Conservation (phyloP, 257 asterid species). For the Nicotiana attenuata region DNA sequence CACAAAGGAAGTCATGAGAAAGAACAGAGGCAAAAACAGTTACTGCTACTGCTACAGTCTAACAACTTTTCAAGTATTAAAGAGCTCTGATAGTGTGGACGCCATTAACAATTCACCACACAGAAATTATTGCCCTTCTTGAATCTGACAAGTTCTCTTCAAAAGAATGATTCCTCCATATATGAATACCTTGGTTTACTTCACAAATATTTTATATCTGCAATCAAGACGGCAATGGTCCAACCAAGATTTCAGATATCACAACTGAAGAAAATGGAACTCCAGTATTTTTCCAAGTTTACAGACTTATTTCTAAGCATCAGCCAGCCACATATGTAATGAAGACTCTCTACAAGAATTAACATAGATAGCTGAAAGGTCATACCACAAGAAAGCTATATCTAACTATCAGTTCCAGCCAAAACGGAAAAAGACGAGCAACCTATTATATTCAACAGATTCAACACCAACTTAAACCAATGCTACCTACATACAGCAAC, state of each 20-base stretch:
- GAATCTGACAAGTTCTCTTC: not conserved
- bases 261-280: not conserved
- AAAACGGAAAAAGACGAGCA: not conserved
- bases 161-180: not conserved
- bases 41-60: not conserved
- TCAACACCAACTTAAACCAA: not conserved
- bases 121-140: not conserved
- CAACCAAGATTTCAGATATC: not conserved
- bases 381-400: not conserved
- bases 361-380: not conserved
- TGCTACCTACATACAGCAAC: not conserved
- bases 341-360: not conserved
- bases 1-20: not conserved
- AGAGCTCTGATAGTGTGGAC: not conserved
- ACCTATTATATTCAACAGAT: not conserved
- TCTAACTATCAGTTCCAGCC: not conserved
- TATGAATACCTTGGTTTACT: not conserved
- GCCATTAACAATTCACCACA: not conserved
- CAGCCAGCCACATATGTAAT: not conserved
- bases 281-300: not conserved
- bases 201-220: not conserved
- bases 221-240: not conserved
- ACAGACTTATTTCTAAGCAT: not conserved
- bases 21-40: not conserved
- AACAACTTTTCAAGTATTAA: not conserved